Evolutionary conservation across 208 protist species (phyloP).

Genomic region (Porcisia hertigi): DNA sequence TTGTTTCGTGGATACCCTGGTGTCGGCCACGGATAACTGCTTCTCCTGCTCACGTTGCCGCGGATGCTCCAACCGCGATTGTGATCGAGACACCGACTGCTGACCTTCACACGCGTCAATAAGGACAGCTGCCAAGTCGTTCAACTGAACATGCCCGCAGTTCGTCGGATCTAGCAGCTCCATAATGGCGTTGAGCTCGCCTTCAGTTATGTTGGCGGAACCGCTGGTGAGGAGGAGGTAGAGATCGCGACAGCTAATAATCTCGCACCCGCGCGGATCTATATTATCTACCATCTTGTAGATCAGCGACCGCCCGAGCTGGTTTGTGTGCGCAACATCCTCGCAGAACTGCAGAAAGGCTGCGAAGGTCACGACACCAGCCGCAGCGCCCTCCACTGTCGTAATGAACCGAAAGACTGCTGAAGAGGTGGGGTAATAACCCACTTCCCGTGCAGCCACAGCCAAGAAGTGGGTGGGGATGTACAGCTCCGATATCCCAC

Average conservation of each 20-base stretch:
- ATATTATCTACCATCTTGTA: conserved; percentile 24
- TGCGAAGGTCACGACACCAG: conserved; percentile 37
- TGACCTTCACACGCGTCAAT: conserved; percentile 16
- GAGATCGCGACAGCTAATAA: conserved; percentile 43
- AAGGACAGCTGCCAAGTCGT: conserved; percentile 17
- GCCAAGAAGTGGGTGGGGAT: conserved; percentile 43
- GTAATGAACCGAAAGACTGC: conserved; percentile 28
- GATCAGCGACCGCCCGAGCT: conserved; percentile 11
- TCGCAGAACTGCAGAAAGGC: conserved; percentile 64
- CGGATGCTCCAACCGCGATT: neutral
- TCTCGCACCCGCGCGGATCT: conserved; percentile 25
- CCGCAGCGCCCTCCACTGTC: conserved; percentile 18
- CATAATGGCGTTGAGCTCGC: conserved; percentile 61
- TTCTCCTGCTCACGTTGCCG: neutral
- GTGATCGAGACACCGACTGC: conserved; percentile 3
- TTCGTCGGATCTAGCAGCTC: conserved; percentile 60
- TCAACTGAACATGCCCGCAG: conserved; percentile 22
- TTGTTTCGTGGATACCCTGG: neutral
- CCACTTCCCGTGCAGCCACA: conserved; percentile 47
- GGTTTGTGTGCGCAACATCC: conserved; percentile 35
- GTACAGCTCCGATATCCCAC: conserved; percentile 32
- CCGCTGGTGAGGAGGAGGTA: conserved; percentile 36
- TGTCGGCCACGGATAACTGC: neutral
- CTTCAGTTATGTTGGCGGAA: conserved; percentile 32
- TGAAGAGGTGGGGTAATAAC: conserved; percentile 54